These are phyloP conservation scores for Cercospora beticola DNA, from an alignment of 2,329 filamentous ascomycete species.

Conservation along the genomic window DNA sequence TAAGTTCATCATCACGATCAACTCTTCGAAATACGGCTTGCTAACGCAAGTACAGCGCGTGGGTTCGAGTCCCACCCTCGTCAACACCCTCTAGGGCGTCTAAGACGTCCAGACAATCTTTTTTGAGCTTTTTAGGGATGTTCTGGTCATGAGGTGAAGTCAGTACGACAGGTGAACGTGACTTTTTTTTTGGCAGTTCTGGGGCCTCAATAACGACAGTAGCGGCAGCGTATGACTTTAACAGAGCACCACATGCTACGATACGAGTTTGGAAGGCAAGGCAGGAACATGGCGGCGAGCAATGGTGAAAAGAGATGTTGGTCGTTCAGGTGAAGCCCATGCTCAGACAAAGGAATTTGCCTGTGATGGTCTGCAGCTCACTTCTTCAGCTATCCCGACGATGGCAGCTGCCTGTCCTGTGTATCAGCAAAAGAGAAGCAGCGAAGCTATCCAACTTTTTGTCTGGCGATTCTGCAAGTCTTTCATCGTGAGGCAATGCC, in stretches of 20 bases:
- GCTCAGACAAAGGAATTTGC: background rate
- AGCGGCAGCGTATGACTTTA: background rate
- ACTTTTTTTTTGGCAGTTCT: background rate
- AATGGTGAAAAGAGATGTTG: background rate
- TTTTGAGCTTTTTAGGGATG: background rate
- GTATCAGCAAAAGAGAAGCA: no score
- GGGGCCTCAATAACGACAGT: background rate
- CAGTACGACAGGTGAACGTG: background rate
- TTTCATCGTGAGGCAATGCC: background rate
- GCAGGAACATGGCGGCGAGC: background rate
- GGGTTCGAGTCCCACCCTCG: constrained; percentile 35
- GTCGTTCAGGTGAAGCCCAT: background rate
- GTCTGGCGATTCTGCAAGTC: background rate
- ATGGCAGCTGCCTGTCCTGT: background rate
- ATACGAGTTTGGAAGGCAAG: background rate
- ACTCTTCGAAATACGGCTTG: background rate
- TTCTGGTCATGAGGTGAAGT: background rate
- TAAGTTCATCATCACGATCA: background rate
- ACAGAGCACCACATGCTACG: background rate
- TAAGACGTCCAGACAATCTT: background rate
- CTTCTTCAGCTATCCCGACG: background rate
- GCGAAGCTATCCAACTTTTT: background rate
- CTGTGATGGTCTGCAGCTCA: background rate
- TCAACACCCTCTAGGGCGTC: background rate
- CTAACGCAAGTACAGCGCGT: constrained; percentile 22